Evolutionary conservation across 2,329 filamentous ascomycete genomes (phyloP), one percentile per base, ranked within the genome.

Genomic region (Colletotrichum horii): DNA sequence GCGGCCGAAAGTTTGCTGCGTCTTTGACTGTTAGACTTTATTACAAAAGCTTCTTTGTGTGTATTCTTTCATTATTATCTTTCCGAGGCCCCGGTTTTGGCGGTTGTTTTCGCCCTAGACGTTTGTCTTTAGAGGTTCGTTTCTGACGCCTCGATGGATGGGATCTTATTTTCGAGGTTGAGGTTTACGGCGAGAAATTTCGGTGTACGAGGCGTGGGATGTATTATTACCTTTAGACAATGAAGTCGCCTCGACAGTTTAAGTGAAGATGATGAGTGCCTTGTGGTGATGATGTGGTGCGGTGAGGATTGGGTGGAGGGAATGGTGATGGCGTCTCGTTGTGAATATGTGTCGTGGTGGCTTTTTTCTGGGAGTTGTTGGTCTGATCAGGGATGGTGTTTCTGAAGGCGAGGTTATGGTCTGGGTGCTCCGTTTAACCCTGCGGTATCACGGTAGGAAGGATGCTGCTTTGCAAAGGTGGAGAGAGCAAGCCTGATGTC

Each of bases 41-140:
- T 73, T 64, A 72, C 62, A 75, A 65, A 75, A 75, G 55, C 24
- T 67, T 48, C 56, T 71, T 67, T 55, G 55, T 66, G 19, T 74
- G 55, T 75, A 66, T 38, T 62, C 61, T 62, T 32, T 34, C 24
- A 30, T 38, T 4, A 9, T 55, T 36, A 52, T 52, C n/a, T 52
- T 52, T 52, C n/a, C 43, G 43, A 52, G n/a, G 43, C n/a, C 2
- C 43, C 11, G 43, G 11, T 0, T 52, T 22, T 52, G 43, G 43
- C 43, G 43, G 43, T 2, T 52, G 43, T 22, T 52, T 22, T 14
- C 43, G 43, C 43, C 43, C 43, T 52, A 52, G 43, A 22, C 43
- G 43, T 52, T 52, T 52, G 43, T 52, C 43, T 52, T 48, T 22
- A 52, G n/a, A 52, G 43, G 43, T 22, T 52, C 43, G 43, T 24